A percentile compares a stretch with the other conserved stretches of the same genome.
Conservation (phyloP, 78 protist genomes). For the Bodo saltans region DNA sequence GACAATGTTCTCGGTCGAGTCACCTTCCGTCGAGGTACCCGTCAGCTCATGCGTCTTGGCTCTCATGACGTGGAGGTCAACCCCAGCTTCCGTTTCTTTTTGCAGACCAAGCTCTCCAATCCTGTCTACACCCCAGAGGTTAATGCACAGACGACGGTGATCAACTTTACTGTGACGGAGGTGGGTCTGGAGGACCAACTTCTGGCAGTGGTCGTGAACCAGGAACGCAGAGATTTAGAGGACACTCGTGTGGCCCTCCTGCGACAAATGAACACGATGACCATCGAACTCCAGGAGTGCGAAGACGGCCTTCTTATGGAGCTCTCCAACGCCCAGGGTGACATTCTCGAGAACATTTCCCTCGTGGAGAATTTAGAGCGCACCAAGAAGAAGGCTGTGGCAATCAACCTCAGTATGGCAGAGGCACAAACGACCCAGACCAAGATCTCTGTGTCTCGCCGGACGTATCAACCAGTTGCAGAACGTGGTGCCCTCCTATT, state of each 20-base stretch:
- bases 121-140: slow-evolving; percentile 88
- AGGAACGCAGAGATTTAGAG: slow-evolving; percentile 82
- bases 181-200: slow-evolving; percentile 90
- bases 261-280: slow-evolving; percentile 63
- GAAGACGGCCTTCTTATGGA: slow-evolving; percentile 61
- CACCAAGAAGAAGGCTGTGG: slow-evolving; percentile 63
- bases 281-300: slow-evolving; percentile 50
- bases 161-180: slow-evolving; percentile 83
- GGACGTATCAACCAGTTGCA: slow-evolving; percentile 73
- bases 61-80: slow-evolving; percentile 57
- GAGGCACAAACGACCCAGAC: slow-evolving; percentile 54
- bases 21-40: slow-evolving; percentile 22
- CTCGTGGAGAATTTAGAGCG: slow-evolving; percentile 69
- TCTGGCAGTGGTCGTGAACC: slow-evolving; percentile 72
- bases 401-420: slow-evolving; percentile 50
- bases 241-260: slow-evolving; percentile 39
- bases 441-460: slow-evolving; percentile 28
- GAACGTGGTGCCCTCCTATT: slow-evolving; percentile 66
- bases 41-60: slow-evolving; percentile 40
- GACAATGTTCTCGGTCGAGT: slow-evolving; percentile 55
- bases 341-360: slow-evolving; percentile 61
- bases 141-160: slow-evolving; percentile 75
- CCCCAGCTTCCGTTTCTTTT: slow-evolving; percentile 52
- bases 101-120: slow-evolving; percentile 76
- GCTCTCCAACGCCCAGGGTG: slow-evolving; percentile 63